phyloP scores from a whole-genome alignment of 129 eudicot genomes.

The Artemisia argyi region DNA sequence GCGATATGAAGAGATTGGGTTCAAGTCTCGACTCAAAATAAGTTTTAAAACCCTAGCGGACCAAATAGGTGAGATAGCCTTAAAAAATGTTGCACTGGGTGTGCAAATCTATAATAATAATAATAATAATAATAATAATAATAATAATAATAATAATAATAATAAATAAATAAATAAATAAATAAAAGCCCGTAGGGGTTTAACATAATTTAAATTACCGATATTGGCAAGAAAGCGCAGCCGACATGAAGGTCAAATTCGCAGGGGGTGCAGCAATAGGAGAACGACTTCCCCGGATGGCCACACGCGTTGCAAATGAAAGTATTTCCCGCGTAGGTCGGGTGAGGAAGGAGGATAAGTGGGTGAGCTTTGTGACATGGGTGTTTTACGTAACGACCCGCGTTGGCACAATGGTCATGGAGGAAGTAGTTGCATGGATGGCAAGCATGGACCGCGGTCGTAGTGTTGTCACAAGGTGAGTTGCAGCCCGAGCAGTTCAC shows the following conservation, averaged over 20 bases:
- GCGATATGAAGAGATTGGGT: too few relatives aligned
- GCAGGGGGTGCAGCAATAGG: conserved; percentile 58
- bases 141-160: too few relatives aligned
- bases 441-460: conserved; percentile 53
- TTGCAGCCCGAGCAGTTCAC: conserved; percentile 61
- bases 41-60: too few relatives aligned
- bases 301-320: conserved; percentile 71
- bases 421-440: conserved; percentile 64
- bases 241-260: conserved; percentile 66
- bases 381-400: conserved; percentile 56
- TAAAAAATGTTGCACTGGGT: not conserved
- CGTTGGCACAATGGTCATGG: conserved; percentile 69
- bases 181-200: too few relatives aligned
- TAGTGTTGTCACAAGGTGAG: conserved; percentile 31
- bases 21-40: too few relatives aligned
- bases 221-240: conserved; percentile 60
- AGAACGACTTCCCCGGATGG: conserved; percentile 41
- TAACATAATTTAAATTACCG: conserved; percentile 18
- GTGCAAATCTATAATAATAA: not conserved
- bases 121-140: too few relatives aligned
- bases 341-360: conserved; percentile 57
- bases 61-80: too few relatives aligned
- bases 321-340: conserved; percentile 60
- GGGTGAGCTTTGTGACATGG: conserved; percentile 62
- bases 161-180: too few relatives aligned